phyloP scores from a whole-genome alignment of 257 asterid genomes.

The Linaria vulgaris region DNA sequence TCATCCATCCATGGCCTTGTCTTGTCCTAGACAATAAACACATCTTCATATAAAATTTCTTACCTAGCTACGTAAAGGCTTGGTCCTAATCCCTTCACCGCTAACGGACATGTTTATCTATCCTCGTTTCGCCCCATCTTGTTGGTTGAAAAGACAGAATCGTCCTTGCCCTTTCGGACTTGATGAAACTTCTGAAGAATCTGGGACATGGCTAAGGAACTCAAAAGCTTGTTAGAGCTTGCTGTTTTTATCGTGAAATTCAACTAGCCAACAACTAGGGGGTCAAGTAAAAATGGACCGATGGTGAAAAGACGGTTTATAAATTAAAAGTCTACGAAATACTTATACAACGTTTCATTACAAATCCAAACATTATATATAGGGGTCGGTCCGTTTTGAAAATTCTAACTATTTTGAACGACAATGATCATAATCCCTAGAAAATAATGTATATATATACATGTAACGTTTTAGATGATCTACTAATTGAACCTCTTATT shows the following conservation, averaged over 20 bases:
- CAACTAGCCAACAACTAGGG: neutral
- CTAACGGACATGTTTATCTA: conserved; percentile 39
- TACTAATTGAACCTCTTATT: too few species aligned
- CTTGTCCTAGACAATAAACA: conserved; percentile 36
- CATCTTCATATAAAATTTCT: conserved; percentile 27
- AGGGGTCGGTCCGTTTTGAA: too few species aligned
- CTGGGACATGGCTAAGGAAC: conserved; percentile 14
- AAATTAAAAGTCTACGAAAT: too few species aligned
- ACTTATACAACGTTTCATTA: too few species aligned
- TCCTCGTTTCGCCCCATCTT: neutral
- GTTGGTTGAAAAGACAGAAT: conserved; percentile 24
- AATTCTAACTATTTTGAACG: too few species aligned
- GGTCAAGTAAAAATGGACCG: neutral
- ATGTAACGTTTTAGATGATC: too few species aligned
- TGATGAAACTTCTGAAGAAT: conserved; percentile 21
- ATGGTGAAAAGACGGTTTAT: neutral
- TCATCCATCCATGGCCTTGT: conserved; percentile 36
- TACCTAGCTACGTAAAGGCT: conserved; percentile 29
- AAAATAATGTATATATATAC: too few species aligned
- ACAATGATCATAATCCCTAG: too few species aligned
- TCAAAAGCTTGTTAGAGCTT: conserved; percentile 21
- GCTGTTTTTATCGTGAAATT: neutral
- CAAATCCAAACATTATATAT: too few species aligned
- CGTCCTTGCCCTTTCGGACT: conserved; percentile 35
- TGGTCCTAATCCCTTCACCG: conserved; percentile 29